Percentiles rank a stretch among this genome's conserved stretches.
Conservation (phyloP, 1,139 yeast species). For the Meyerozyma guilliermondii region DNA sequence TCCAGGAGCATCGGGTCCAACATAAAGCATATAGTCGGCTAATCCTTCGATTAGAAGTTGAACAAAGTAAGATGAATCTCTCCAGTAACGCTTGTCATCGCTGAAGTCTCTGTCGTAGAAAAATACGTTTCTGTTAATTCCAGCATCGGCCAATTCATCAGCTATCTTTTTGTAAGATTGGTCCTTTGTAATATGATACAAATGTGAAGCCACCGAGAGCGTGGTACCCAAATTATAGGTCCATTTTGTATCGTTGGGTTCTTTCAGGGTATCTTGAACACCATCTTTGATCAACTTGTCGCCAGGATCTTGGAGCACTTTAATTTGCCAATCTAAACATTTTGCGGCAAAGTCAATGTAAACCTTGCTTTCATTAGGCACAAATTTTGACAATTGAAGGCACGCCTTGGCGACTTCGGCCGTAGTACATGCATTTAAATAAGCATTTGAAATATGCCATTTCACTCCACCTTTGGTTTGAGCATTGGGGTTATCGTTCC, state of each 20-base stretch:
- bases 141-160: conserved; percentile 55
- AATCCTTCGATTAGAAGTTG: conserved; percentile 65
- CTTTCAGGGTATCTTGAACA: conserved; percentile 43
- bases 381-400: conserved; percentile 51
- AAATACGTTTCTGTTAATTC: conserved; percentile 50
- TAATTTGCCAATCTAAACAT: conserved; percentile 53
- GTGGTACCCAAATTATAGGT: conserved; percentile 71
- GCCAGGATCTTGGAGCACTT: conserved; percentile 45
- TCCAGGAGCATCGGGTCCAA: conserved; percentile 42
- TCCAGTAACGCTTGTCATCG: conserved; percentile 54
- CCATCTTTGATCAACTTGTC: conserved; percentile 65
- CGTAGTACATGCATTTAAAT: conserved; percentile 63
- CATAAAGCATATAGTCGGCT: conserved; percentile 55
- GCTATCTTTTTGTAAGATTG: conserved; percentile 54
- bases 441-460: conserved; percentile 62
- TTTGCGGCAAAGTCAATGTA: conserved; percentile 51
- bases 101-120: conserved; percentile 65
- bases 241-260: conserved; percentile 52
- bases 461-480: conserved; percentile 53
- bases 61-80: conserved; percentile 60
- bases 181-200: conserved; percentile 51
- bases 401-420: conserved; percentile 70
- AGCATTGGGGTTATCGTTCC: conserved; percentile 43
- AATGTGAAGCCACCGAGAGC: conserved; percentile 47
- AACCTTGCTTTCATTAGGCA: conserved; percentile 39